These are phyloP conservation scores for Talaromyces sp. DNA, from an alignment of 2,329 filamentous ascomycete species.

Conservation along the genomic window DNA sequence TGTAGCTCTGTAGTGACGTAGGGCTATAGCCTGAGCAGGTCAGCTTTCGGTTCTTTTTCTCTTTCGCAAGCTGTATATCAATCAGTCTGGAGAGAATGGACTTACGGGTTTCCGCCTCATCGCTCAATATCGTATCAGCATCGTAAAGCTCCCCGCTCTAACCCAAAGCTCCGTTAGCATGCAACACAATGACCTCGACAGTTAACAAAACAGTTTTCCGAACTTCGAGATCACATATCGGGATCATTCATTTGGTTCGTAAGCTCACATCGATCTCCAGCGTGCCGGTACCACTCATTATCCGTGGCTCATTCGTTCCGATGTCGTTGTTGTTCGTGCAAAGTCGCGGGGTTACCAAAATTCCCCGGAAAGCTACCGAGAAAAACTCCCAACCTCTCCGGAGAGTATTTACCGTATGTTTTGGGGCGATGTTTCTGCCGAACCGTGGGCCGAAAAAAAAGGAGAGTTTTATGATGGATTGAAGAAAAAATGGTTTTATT, in stretches of 20 bases:
- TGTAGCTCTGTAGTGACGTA: slow-evolving; percentile 16
- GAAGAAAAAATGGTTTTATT: too few relatives aligned
- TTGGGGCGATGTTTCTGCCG: background rate
- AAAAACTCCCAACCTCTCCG: background rate
- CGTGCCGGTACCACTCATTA: slow-evolving; percentile 13
- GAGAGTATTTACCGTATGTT: background rate
- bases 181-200: background rate
- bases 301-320: background rate
- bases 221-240: background rate
- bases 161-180: background rate
- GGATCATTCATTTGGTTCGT: background rate
- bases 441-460: background rate
- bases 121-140: slow-evolving; percentile 10
- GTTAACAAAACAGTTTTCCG: background rate
- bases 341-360: slow-evolving; percentile 7
- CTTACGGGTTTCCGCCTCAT: slow-evolving; percentile 9
- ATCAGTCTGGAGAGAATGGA: background rate
- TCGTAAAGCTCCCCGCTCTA: slow-evolving; percentile 18
- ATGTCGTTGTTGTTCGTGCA: background rate
- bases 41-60: background rate
- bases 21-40: slow-evolving; percentile 6
- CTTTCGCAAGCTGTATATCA: too few relatives aligned
- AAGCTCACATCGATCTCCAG: slow-evolving; percentile 17
- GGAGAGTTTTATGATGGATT: background rate
- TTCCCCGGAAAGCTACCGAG: background rate